Evolutionary conservation across 1,139 yeast genomes (phyloP), one percentile per base, ranked within the genome.

Genomic region (Taphrina deformans): DNA sequence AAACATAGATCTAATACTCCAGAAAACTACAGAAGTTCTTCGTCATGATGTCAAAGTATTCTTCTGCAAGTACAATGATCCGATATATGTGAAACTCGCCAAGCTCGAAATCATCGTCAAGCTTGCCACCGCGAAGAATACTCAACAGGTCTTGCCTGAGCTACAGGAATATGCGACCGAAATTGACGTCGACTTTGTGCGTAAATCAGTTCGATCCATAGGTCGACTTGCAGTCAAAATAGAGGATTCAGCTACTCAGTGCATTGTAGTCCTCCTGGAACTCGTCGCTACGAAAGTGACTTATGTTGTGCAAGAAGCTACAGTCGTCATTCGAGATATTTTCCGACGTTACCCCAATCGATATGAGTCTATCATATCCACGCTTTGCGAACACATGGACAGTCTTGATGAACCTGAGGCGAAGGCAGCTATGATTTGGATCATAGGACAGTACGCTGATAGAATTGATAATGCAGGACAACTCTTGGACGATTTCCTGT

Each of bases 181-280:
- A 70, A 87, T 89, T 35, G 96, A 90, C 73, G 83, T 87, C 9
- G 87, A 89, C 65, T 88, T 89, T 85, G 89, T 95, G 0, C 79
- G 96, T 65, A 89, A 90, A 71, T 90, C 97, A 0, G 86, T 92
- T 1, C 78, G 96, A 66, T 96, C 97, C 0, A 86, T 93, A 70
- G 97, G 97, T 1, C 89, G 90, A 71, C 78, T 93, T 44, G 96
- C 97, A 0, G 85, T 91, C 35, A 90, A 89, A 71, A 77, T 90
- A 27, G 83, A 78, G 60, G 79, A 82, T 0, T 79, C 85, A 1
- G 85, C 93, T 0, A 78, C 80, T 9, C 79, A 80, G 44, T 89
- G 96, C 74, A 87, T 88, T 5, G 82, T 82, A 16, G 83, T 85
- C 0, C 75, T 91, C 5, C 72, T 84, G 61, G 87, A 83, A 52